Percentiles rank a stretch among this genome's conserved stretches.
Evolutionary conservation across 2,329 filamentous ascomycete species (phyloP).

Genomic region (Colletotrichum eremochloae): DNA sequence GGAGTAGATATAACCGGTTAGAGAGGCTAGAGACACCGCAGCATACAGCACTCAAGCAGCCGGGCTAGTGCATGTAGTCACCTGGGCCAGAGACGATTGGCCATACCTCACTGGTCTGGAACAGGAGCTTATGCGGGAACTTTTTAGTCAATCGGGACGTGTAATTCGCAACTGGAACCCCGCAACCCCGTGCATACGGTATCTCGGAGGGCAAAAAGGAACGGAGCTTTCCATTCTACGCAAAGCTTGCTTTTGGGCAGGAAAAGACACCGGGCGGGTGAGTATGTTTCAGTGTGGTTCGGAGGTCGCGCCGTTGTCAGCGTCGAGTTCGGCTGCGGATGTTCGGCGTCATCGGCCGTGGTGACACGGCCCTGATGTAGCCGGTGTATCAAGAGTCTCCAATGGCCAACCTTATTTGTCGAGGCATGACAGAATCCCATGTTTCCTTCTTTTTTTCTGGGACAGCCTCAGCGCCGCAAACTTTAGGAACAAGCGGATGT

Average conservation of each 20-base stretch:
- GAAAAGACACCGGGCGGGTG: not conserved
- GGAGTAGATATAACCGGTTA: constrained; percentile 22
- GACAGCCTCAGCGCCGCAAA: constrained; percentile 11
- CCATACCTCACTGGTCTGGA: constrained; percentile 24
- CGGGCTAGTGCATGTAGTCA: constrained; percentile 26
- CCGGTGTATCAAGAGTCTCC: constrained; percentile 31
- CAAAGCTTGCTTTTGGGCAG: not conserved
- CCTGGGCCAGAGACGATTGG: constrained; percentile 11
- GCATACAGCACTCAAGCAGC: constrained; percentile 22
- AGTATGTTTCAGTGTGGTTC: not conserved
- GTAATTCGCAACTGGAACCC: constrained; percentile 6
- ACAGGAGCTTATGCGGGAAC: constrained; percentile 8
- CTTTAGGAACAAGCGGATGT: not conserved
- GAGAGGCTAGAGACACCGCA: constrained; percentile 9
- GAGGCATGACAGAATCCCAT: constrained; percentile 26
- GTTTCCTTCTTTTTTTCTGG: constrained; percentile 9
- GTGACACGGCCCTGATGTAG: constrained; percentile 20
- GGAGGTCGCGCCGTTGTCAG: constrained; percentile 17
- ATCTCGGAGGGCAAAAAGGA: not conserved
- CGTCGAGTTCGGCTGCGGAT: constrained; percentile 22
- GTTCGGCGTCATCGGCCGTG: constrained; percentile 18
- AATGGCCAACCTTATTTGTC: constrained; percentile 30
- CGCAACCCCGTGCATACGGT: not conserved
- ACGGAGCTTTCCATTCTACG: not conserved
- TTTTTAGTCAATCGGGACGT: not conserved